A percentile compares a stretch with the other conserved stretches of the same genome.
Conservation (phyloP, 306 rosid genomes). For the Rosa lucieae region DNA sequence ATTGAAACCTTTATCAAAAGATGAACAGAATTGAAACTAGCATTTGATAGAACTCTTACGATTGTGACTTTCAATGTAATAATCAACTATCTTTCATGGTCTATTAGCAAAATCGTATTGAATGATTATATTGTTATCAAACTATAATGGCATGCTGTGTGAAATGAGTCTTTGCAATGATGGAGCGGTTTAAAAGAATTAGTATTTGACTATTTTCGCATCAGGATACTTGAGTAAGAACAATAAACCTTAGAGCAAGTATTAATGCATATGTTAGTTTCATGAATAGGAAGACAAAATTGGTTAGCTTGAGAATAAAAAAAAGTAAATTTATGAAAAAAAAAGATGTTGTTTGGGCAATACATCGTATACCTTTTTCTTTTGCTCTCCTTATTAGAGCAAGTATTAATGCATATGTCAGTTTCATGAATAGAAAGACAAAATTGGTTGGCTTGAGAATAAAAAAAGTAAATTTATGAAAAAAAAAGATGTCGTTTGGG, state of each 20-base stretch:
- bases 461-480: background rate
- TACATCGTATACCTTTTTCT: background rate
- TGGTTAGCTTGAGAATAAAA: slow-evolving; percentile 4
- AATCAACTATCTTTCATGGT: background rate
- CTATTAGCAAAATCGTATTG: background rate
- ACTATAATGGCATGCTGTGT: slow-evolving; percentile 6
- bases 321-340: background rate
- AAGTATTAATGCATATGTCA: too few relatives aligned
- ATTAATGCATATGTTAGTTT: background rate
- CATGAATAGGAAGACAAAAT: background rate
- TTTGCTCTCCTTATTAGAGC: background rate
- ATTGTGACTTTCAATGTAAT: background rate
- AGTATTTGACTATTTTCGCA: background rate
- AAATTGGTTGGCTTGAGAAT: too few relatives aligned
- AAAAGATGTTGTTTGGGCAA: background rate
- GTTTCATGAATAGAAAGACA: too few relatives aligned
- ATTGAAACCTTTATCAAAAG: background rate
- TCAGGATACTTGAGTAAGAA: background rate
- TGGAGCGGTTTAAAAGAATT: background rate
- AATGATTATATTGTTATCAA: background rate
- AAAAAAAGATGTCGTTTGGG: background rate
- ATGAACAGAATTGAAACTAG: background rate
- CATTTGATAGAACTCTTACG: background rate
- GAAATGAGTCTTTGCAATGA: background rate
- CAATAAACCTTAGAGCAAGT: background rate